phyloP scores from a whole-genome alignment of 1,284 basidiomycete genomes.

The Cryptococcus sp. region DNA sequence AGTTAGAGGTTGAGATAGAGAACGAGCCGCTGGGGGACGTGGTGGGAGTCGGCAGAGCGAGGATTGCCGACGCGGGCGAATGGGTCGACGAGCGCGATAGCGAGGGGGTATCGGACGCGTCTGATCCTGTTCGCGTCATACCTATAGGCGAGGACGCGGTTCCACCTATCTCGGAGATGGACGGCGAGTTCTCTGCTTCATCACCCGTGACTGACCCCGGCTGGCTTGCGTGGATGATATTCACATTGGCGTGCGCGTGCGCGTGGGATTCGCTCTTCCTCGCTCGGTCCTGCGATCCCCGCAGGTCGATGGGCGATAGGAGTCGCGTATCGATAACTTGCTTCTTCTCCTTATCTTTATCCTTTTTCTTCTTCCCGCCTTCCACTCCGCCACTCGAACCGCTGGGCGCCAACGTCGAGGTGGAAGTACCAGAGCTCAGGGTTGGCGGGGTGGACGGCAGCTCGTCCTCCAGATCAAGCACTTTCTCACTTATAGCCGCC shows the following conservation, averaged over 20 bases:
- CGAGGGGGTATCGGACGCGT: neutral
- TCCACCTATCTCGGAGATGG: too few relatives aligned
- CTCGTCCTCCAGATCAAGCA: constrained; percentile 25
- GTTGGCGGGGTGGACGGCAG: neutral
- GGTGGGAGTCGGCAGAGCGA: constrained; percentile 6
- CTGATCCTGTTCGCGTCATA: too few relatives aligned
- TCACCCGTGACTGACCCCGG: too few relatives aligned
- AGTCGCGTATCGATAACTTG: constrained; percentile 23
- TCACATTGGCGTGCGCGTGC: neutral
- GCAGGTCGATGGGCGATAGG: constrained; percentile 30
- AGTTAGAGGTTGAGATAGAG: neutral
- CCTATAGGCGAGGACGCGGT: too few relatives aligned
- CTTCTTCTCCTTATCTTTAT: constrained; percentile 9
- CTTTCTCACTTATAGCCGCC: constrained; percentile 28
- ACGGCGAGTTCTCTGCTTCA: too few relatives aligned
- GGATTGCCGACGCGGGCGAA: constrained; percentile 6
- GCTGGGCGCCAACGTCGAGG: too few relatives aligned
- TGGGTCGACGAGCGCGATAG: neutral
- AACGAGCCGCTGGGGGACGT: neutral
- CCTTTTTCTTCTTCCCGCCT: neutral
- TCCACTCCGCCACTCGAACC: too few relatives aligned
- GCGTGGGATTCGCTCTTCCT: constrained; percentile 6
- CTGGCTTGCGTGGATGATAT: neutral
- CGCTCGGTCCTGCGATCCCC: constrained; percentile 9
- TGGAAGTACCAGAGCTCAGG: too few relatives aligned